Percentiles rank a stretch among this genome's conserved stretches.
Evolutionary conservation across 306 rosid genomes (phyloP).

Genomic region (apple (Malus domestica)): DNA sequence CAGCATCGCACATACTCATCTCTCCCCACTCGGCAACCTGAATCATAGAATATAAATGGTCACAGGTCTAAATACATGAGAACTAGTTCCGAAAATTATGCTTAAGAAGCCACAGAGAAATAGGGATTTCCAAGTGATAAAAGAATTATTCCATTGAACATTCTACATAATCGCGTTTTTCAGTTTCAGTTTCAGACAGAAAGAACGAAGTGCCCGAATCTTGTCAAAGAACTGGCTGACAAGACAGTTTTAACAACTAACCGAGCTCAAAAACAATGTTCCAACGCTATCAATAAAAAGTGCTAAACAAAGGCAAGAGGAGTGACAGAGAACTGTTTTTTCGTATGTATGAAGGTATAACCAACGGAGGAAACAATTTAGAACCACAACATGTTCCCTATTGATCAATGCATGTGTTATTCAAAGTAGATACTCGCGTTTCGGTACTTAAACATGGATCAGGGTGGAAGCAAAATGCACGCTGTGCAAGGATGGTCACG

Average conservation of each 20-base stretch:
- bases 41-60: background rate
- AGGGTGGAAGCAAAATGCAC: background rate
- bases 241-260: background rate
- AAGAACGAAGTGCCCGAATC: background rate
- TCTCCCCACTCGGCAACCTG: conserved; percentile 96
- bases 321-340: background rate
- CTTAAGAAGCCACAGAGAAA: background rate
- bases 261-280: conserved; percentile 4
- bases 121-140: too few species aligned
- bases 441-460: background rate
- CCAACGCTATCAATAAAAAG: background rate
- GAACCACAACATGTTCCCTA: background rate
- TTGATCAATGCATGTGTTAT: background rate
- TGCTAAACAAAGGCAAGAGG: background rate
- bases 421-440: background rate
- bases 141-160: conserved; percentile 3
- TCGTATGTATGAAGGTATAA: background rate
- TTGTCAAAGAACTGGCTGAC: background rate
- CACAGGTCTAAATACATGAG: background rate
- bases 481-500: background rate
- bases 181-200: background rate
- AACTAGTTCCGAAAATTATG: background rate
- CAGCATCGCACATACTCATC: conserved; percentile 97
- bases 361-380: background rate
- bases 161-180: background rate